Percentiles rank a stretch among this genome's conserved stretches.
These are phyloP conservation scores for Coffea humblotiana DNA, from an alignment of 305 asterid genomes.

Conservation along the genomic window DNA sequence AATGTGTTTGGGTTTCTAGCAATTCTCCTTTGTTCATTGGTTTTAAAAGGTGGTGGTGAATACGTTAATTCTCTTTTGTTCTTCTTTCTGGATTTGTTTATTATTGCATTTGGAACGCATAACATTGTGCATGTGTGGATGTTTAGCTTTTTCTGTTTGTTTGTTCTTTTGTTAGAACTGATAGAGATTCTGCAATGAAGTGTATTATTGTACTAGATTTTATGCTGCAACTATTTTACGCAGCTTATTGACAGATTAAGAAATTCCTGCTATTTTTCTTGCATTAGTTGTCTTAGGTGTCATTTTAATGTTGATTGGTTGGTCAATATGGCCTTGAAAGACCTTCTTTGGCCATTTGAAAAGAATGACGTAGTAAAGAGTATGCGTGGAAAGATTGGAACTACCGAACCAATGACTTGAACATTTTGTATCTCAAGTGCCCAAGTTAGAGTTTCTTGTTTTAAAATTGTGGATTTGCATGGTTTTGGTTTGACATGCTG, in stretches of 20 bases:
- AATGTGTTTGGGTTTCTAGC: background rate
- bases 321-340: background rate
- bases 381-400: background rate
- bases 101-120: background rate
- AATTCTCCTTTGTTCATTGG: background rate
- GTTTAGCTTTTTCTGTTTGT: background rate
- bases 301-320: background rate
- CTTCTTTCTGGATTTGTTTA: background rate
- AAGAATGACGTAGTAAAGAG: background rate
- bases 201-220: background rate
- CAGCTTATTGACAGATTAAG: background rate
- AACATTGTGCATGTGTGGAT: background rate
- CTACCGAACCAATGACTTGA: background rate
- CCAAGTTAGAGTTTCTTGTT: too few species aligned
- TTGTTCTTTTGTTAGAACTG: background rate
- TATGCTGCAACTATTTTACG: background rate
- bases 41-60: background rate
- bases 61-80: background rate
- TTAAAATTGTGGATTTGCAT: too few species aligned
- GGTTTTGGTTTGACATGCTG: too few species aligned
- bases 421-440: background rate
- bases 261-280: background rate
- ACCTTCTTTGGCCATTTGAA: background rate
- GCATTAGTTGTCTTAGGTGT: background rate
- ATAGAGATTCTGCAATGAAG: background rate